These are phyloP conservation scores for Picea sitchensis DNA, from an alignment of 75 land plant genomes.

Conservation along the genomic window DNA sequence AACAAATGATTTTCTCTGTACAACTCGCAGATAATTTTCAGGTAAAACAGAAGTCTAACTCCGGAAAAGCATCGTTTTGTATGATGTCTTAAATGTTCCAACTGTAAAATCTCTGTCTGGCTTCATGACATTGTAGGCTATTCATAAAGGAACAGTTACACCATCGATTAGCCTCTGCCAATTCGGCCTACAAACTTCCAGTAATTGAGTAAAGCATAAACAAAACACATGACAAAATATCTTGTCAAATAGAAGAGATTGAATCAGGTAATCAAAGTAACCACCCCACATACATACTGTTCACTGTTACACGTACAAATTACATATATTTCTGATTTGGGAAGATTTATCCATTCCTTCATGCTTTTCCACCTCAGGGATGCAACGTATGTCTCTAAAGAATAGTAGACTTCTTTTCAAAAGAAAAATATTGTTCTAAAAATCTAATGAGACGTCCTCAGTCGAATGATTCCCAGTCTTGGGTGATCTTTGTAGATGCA, in stretches of 20 bases:
- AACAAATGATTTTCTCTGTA: too few species aligned
- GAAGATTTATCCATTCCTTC: not conserved
- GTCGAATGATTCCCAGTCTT: slow-evolving; percentile 63
- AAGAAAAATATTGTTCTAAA: not conserved
- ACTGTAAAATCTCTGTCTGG: not conserved
- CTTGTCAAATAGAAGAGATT: not conserved
- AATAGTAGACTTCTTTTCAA: not conserved
- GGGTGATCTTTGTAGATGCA: slow-evolving; percentile 31
- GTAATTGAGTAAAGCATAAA: not conserved
- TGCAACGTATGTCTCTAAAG: not conserved
- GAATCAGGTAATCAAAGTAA: not conserved
- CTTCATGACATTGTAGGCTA: not conserved
- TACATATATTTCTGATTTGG: not conserved
- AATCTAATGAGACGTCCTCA: slow-evolving; percentile 3
- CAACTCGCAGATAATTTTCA: too few species aligned
- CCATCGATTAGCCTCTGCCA: not conserved
- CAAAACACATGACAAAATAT: not conserved
- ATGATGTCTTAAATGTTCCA: not conserved
- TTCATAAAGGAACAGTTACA: not conserved
- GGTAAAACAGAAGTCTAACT: not conserved
- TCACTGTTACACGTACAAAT: not conserved
- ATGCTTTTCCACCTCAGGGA: not conserved
- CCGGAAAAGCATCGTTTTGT: not conserved
- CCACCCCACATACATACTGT: not conserved
- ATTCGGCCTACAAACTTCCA: not conserved